Evolutionary conservation across 495 filamentous ascomycete species (phyloP).

Genomic region (Gamarada debralockiae): DNA sequence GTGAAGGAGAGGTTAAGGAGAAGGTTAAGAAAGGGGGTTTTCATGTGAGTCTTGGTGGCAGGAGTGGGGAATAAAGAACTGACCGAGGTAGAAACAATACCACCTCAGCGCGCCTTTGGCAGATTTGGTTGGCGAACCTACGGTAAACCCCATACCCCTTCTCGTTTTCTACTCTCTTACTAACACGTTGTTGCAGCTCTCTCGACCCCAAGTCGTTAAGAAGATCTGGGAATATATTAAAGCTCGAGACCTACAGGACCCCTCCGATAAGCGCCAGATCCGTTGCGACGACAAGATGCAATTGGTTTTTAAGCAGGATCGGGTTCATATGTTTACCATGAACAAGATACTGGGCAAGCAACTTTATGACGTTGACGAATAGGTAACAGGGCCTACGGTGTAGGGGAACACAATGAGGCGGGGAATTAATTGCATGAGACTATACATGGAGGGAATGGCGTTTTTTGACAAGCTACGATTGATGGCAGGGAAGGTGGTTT

Average conservation of each 20-base stretch:
- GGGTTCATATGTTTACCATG: conserved; percentile 98
- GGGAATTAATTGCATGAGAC: background rate
- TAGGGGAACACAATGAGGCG: background rate
- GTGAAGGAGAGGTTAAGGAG: conserved; percentile 55
- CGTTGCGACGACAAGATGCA: conserved; percentile 86
- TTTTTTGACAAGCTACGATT: too few species aligned
- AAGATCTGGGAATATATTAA: conserved; percentile 93
- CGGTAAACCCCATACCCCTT: conserved; percentile 27
- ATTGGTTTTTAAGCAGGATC: conserved; percentile 84
- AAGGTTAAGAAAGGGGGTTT: conserved; percentile 45
- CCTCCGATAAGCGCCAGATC: conserved; percentile 86
- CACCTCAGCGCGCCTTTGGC: conserved; percentile 63
- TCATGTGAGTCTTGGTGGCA: conserved; percentile 1
- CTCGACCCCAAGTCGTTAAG: conserved; percentile 92
- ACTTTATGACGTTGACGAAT: conserved; percentile 50
- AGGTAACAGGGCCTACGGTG: too few species aligned
- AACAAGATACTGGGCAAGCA: conserved; percentile 61
- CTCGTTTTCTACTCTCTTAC: background rate
- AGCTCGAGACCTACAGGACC: conserved; percentile 81
- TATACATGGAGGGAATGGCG: background rate
- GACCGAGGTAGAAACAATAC: conserved; percentile 56
- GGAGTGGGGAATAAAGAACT: background rate
- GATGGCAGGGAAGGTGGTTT: too few species aligned
- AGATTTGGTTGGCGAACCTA: conserved; percentile 50
- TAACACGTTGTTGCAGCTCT: conserved; percentile 52